Evolutionary conservation across 176 grass and related monocot species (phyloP), one percentile per base, ranked within the genome.

Genomic region (Musa beccarii): DNA sequence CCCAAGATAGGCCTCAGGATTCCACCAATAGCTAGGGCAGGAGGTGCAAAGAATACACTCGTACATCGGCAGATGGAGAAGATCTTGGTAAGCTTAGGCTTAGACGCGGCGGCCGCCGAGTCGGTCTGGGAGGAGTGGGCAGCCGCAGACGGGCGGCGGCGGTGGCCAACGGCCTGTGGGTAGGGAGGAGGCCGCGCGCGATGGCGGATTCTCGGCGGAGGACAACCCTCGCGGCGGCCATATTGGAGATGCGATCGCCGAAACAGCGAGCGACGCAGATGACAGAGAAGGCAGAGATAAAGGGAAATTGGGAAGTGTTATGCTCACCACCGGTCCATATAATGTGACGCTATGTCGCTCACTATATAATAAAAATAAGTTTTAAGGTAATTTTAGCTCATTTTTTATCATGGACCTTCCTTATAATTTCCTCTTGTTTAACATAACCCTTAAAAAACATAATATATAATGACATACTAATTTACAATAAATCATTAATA

Each of bases 51-150:
- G 83, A 69, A 84, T 79, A 53, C 83, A 84, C 52, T 84, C 77
- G 19, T 84, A 84, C 83, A 98, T 4, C 94, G 78, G 86, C 93
- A 93, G 90, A 98, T 98, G 79, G 94, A 90, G 94, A 98, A 98
- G 57, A 86, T 93, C 84, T 93, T 98, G 50, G 25, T 80, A 23
- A 51, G 78, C 67, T 77, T 80, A 0, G 79, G 62, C 1, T 75
- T 1, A 0, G 78, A 16, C 2, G 77, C 73, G 21, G 75, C 75
- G 2, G 26, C 26, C 26, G 26, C 26, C 8, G 67, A 69, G 59
- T 91, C 85, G 19, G 93, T 73, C 70, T 85, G 63, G 0, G 90
- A 96, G 19, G 93, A 89, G 75, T 92, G 85, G 49, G 87, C 59
- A 63, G 86, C 73, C 13, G 71, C 71, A 1, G 43, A 2, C 34